Conservation (phyloP, 2,329 filamentous ascomycete genomes). For the Penicillium sp. region DNA sequence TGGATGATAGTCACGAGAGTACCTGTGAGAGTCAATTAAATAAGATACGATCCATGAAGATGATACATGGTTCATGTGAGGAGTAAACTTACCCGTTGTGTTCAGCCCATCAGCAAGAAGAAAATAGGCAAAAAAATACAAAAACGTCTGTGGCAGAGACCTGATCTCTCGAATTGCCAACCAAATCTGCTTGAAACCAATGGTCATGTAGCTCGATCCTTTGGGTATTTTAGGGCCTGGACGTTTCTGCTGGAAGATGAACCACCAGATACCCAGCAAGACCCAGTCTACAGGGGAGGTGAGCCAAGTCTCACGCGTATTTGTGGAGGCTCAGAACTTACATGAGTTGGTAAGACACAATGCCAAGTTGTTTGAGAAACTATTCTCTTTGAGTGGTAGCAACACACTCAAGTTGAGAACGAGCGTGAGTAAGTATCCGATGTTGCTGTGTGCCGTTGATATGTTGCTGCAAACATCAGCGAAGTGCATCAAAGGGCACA, state of each 20-base stretch:
- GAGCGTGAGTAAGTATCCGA: constrained; percentile 43
- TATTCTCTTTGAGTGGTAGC: constrained; percentile 38
- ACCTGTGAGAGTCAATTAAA: constrained; percentile 17
- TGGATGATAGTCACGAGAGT: constrained; percentile 44
- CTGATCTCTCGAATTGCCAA: constrained; percentile 40
- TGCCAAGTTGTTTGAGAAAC: constrained; percentile 43
- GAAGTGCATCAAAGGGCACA: not conserved
- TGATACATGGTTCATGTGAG: not conserved
- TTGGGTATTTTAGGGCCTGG: constrained; percentile 43
- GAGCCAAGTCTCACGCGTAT: not conserved
- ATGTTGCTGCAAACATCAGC: constrained; percentile 33
- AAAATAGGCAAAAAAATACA: constrained; percentile 46
- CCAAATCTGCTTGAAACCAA: constrained; percentile 46
- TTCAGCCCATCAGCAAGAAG: constrained; percentile 46
- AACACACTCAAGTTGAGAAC: constrained; percentile 44
- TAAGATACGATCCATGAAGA: no score
- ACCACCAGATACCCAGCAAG: constrained; percentile 46
- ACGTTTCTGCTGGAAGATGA: constrained; percentile 44
- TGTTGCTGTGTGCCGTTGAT: constrained; percentile 47
- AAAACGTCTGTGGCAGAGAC: constrained; percentile 43
- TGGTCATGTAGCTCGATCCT: constrained; percentile 42
- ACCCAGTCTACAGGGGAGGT: constrained; percentile 39
- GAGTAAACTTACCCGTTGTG: constrained; percentile 35
- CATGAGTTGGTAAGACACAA: constrained; percentile 46
- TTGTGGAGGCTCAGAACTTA: constrained; percentile 17